These are phyloP conservation scores for Hygrocybe punicea DNA, from an alignment of 768 basidiomycete species.

Conservation along the genomic window DNA sequence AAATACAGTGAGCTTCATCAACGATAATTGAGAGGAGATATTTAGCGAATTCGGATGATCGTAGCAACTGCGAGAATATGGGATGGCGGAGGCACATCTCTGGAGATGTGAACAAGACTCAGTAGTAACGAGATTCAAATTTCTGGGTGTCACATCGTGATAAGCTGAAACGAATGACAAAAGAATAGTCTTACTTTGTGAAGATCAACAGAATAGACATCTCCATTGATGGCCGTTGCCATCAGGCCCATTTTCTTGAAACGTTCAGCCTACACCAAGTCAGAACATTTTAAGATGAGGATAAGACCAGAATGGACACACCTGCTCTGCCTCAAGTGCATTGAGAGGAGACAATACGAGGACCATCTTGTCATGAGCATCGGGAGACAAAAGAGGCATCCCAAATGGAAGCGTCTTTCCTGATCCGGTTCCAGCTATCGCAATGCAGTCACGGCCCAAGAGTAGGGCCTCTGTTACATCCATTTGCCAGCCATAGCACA, in stretches of 20 bases:
- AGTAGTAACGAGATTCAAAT: conserved; percentile 19
- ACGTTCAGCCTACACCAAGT: conserved; percentile 1
- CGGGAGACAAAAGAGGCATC: conserved; percentile 25
- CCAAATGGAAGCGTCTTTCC: conserved; percentile 41
- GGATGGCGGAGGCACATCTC: conserved; percentile 39
- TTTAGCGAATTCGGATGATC: conserved; percentile 15
- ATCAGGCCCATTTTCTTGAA: conserved; percentile 16
- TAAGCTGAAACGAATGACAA: background rate
- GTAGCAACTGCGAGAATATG: conserved; percentile 25
- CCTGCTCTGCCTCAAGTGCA: conserved; percentile 37
- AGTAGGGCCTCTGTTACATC: conserved; percentile 37
- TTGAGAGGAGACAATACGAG: conserved; percentile 40
- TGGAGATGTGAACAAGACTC: conserved; percentile 35
- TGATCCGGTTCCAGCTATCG: conserved; percentile 36
- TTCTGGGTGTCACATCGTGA: conserved; percentile 17
- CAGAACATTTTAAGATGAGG: background rate
- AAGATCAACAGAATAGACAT: conserved; percentile 25
- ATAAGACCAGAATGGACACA: conserved; percentile 7
- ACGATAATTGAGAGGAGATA: conserved; percentile 56
- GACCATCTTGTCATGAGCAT: conserved; percentile 17
- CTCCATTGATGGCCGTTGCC: conserved; percentile 21
- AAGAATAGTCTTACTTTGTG: conserved; percentile 25
- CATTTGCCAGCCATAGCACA: conserved; percentile 42
- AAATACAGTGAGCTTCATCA: conserved; percentile 86
- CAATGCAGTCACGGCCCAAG: conserved; percentile 20